phyloP scores from a whole-genome alignment of 257 asterid genomes.

The Osmanthus fragrans region DNA sequence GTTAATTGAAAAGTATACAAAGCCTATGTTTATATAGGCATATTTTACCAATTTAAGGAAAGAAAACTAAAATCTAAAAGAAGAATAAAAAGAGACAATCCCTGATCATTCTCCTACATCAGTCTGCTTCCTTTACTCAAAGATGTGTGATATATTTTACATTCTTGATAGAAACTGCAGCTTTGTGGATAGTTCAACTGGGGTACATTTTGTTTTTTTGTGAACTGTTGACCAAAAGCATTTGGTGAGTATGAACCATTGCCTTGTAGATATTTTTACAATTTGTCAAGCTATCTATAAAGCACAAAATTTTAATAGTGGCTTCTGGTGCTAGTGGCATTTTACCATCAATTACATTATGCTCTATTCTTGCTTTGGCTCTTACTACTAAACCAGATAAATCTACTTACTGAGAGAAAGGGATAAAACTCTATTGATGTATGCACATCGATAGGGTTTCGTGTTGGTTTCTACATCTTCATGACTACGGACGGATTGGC shows the following conservation, averaged over 20 bases:
- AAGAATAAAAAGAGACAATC: too few species aligned
- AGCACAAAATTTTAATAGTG: not conserved
- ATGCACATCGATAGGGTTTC: not conserved
- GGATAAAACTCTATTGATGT: not conserved
- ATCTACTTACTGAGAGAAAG: not conserved
- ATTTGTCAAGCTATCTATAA: not conserved
- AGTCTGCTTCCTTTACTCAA: conserved; percentile 21
- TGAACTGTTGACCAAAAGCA: not conserved
- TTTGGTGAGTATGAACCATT: not conserved
- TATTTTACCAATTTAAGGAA: too few species aligned
- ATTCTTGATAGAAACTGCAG: not conserved
- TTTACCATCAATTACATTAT: not conserved
- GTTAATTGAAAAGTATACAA: too few species aligned
- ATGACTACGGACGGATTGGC: not conserved
- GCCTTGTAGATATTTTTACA: not conserved
- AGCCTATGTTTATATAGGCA: too few species aligned
- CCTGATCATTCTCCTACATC: too few species aligned
- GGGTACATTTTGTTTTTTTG: not conserved
- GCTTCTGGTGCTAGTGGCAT: not conserved
- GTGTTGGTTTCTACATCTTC: not conserved
- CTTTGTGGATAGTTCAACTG: not conserved
- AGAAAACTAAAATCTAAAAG: too few species aligned
- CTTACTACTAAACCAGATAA: not conserved
- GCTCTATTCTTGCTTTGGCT: not conserved
- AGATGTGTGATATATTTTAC: not conserved